Base-by-base conservation (phyloP, 1,284 basidiomycete species). In the Apiotrichum laibachii region DNA sequence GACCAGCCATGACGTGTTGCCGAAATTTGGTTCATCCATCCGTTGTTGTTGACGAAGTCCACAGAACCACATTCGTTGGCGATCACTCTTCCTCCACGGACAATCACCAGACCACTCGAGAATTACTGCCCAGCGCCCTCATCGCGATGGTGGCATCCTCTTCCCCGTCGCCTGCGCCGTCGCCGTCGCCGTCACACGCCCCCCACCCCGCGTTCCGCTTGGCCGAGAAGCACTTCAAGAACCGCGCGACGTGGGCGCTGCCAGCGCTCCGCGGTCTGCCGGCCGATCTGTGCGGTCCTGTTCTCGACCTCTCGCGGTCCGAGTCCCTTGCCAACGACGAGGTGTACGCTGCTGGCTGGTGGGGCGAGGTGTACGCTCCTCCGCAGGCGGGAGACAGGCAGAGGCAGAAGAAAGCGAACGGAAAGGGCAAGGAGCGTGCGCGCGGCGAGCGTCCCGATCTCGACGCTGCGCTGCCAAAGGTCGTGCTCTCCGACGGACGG, bases 141-240 rank as follows among this genome's bases (percentile, higher is more conserved):
- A 3, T 42, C 3, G 13, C 40, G 40, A 31, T 31, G 26, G 26
- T 31, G 7, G 2, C 37, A 4, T 39, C 37, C 37, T 16, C 37
- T 16, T 11, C 10, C 37, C 37, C 37, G 5, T 39, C 37, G 12
- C 37, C 37, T 12, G 11, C 40, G 12, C 18, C 16, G 15, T 42
- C 40, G 3, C 40, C 40, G 43, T 12, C 43, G 19, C 16, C 43
- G 5, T 19, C 21, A 16, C 15, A 53, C 6, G 34, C 55, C 5
- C 16, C 52, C n/a, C 61, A 68, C 49, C 72, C 76, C 3, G 64
- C 77, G 13, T 77, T 79, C 59, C 68, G 77, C 2, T 62, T 62
- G 6, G 61, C 68, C 10, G 77, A 79, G 63, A 77, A 77, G 57
- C 75, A 79, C 63, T 79, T 73, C 68, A 79, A 79, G 64, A 73